A percentile compares a stretch with the other conserved stretches of the same genome.
Conservation (phyloP, 345 rosid genomes). For the Salix udensis region DNA sequence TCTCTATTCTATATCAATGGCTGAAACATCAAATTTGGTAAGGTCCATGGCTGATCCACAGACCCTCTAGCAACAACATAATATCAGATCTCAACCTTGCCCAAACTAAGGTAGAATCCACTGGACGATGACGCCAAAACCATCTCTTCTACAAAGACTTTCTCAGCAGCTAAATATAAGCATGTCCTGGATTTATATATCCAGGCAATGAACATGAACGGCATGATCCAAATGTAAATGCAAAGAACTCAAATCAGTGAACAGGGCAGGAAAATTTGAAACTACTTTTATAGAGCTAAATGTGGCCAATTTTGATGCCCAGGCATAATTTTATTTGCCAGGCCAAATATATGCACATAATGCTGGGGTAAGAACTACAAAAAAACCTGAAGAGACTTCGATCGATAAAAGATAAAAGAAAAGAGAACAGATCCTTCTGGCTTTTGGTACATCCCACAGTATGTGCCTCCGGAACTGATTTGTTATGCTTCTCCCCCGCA, state of each 20-base stretch:
- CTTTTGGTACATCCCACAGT: slow-evolving; percentile 7
- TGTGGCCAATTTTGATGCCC: background rate
- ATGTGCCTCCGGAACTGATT: background rate
- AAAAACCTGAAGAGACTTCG: background rate
- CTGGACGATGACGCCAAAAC: background rate
- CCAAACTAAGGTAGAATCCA: background rate
- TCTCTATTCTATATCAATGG: background rate
- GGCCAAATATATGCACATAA: slow-evolving; percentile 26
- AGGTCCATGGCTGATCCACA: background rate
- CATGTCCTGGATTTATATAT: background rate
- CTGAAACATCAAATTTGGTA: background rate
- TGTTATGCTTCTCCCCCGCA: slow-evolving; percentile 6
- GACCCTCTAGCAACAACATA: background rate
- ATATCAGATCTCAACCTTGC: background rate
- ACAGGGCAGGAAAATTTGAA: background rate
- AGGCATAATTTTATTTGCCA: slow-evolving; percentile 17
- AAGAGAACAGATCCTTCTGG: background rate
- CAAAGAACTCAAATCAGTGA: slow-evolving; percentile 1
- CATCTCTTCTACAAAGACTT: background rate
- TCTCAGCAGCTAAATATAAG: background rate
- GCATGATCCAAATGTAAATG: background rate
- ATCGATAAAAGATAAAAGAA: background rate
- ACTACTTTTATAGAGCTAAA: background rate
- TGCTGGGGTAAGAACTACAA: slow-evolving; percentile 7
- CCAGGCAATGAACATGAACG: background rate